Conservation (phyloP, 306 rosid genomes). For the Chamaecrista fasciculata region DNA sequence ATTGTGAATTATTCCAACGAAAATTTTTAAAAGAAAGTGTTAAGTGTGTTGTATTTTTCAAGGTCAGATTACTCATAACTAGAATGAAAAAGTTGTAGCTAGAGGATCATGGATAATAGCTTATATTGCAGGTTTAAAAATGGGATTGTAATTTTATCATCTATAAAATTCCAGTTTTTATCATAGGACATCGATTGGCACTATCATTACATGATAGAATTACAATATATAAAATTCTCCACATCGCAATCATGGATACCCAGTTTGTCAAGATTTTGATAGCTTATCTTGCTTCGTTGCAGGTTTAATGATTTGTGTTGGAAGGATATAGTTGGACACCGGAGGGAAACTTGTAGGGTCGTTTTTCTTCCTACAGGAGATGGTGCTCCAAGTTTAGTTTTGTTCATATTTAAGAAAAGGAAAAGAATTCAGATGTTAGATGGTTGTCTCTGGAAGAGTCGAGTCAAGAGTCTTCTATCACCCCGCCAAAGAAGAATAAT, state of each 20-base stretch:
- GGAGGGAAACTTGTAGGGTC: constrained; percentile 36
- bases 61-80: background rate
- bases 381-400: constrained; percentile 33
- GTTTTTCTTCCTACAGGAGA: constrained; percentile 42
- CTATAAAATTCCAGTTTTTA: background rate
- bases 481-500: constrained; percentile 29
- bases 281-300: constrained; percentile 24
- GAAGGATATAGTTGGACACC: constrained; percentile 22
- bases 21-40: constrained; percentile 14
- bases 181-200: background rate
- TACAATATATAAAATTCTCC: background rate
- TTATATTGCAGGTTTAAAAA: background rate
- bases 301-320: constrained; percentile 33
- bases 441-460: background rate
- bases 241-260: background rate
- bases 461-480: too few species aligned
- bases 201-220: background rate
- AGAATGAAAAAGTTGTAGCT: constrained; percentile 3
- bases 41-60: constrained; percentile 17
- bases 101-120: background rate
- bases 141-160: background rate
- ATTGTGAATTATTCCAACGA: background rate
- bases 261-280: constrained; percentile 24
- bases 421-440: background rate
- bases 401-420: background rate